Evolutionary conservation across 1,284 basidiomycete species (phyloP).

Genomic region (Cutaneotrichosporon sp.): DNA sequence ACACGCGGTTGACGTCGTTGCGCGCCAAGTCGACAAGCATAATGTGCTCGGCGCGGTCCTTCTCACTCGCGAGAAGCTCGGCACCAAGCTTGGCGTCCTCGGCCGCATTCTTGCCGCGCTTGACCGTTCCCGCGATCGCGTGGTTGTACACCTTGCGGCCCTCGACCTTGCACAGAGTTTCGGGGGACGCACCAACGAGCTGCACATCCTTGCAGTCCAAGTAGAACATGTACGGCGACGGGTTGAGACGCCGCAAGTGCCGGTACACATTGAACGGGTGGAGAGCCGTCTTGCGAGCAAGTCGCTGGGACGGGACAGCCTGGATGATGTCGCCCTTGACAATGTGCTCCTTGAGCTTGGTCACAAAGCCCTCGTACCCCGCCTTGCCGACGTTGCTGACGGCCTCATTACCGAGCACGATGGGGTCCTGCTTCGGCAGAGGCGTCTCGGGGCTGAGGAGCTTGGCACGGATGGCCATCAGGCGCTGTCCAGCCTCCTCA

Average conservation of each 20-base stretch:
- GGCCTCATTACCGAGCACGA: conserved; percentile 62
- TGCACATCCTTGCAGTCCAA: conserved; percentile 89
- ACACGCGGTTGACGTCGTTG: conserved; percentile 99
- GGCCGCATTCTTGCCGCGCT: conserved; percentile 74
- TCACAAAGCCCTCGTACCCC: conserved; percentile 92
- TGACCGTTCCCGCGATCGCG: conserved; percentile 94
- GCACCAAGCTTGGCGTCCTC: conserved; percentile 82
- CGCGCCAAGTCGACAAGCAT: conserved; percentile 98
- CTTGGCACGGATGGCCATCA: conserved; percentile 68
- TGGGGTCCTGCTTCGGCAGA: conserved; percentile 58
- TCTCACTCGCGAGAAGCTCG: conserved; percentile 76
- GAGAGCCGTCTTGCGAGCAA: conserved; percentile 77
- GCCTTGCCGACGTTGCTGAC: conserved; percentile 89
- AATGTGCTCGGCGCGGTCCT: conserved; percentile 97
- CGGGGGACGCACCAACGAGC: conserved; percentile 94
- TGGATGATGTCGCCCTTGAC: conserved; percentile 97
- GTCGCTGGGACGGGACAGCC: conserved; percentile 92
- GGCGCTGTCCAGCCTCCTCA: conserved; percentile 74
- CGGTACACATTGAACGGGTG: conserved; percentile 98
- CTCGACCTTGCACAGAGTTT: conserved; percentile 95
- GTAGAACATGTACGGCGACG: conserved; percentile 99
- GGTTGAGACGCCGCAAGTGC: conserved; percentile 89
- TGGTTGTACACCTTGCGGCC: conserved; percentile 92
- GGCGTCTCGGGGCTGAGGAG: conserved; percentile 63
- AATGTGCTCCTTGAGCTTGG: conserved; percentile 88